Conservation (phyloP, 768 basidiomycete species). For the Boletales sp. region DNA sequence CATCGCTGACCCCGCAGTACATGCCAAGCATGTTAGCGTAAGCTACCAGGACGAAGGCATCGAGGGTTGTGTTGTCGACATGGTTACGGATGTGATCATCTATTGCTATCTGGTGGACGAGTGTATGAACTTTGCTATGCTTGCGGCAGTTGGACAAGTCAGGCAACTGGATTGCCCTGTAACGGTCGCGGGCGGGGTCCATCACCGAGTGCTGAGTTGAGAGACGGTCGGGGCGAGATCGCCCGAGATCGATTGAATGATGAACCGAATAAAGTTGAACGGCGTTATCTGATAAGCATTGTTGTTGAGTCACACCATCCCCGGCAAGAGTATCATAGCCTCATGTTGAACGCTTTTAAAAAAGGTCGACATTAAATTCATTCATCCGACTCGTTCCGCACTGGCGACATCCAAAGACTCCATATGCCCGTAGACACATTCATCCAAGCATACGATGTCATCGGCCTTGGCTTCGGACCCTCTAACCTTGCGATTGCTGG, state of each 20-base stretch:
- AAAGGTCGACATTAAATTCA: no score
- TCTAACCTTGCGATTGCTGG: constrained; percentile 50
- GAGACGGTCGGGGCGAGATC: no score
- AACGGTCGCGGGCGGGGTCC: not conserved
- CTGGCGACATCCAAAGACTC: not conserved
- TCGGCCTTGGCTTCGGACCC: constrained; percentile 52
- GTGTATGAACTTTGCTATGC: not conserved
- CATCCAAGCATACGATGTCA: constrained; percentile 36
- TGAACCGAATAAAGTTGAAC: no score
- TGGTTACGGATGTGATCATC: constrained; percentile 1
- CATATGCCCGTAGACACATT: constrained; percentile 3
- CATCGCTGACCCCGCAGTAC: constrained; percentile 19
- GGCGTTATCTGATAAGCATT: constrained; percentile 7
- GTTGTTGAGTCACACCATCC: not conserved
- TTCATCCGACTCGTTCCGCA: not conserved
- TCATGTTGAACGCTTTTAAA: no score
- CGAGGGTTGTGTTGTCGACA: constrained; percentile 1
- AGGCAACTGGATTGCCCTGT: constrained; percentile 11
- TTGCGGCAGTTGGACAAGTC: constrained; percentile 15
- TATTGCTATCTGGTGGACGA: constrained; percentile 3
- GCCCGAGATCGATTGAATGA: no score
- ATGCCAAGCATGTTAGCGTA: constrained; percentile 19
- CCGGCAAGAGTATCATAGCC: not conserved
- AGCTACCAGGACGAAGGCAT: constrained; percentile 17
- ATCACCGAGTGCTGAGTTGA: no score